A percentile compares a stretch with the other conserved stretches of the same genome.
phyloP scores from a whole-genome alignment of 2,329 filamentous ascomycete species.

The Xylariaceae sp. region DNA sequence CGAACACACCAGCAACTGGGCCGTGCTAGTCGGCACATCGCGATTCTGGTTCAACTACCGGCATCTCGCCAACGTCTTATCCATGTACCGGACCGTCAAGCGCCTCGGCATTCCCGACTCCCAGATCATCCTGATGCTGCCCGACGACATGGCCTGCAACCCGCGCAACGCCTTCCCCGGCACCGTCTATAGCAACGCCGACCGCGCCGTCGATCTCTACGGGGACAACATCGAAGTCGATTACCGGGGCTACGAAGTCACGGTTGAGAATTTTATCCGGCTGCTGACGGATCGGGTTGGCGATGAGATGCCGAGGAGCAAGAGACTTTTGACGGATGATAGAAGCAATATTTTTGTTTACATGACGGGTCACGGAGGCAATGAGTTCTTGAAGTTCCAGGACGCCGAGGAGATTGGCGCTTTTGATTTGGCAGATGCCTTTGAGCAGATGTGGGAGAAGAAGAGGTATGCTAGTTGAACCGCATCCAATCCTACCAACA shows the following conservation, averaged over 20 bases:
- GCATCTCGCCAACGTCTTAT: conserved; percentile 95
- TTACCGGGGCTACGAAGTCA: conserved; percentile 96
- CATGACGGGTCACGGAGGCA: conserved; percentile 98
- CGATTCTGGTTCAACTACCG: conserved; percentile 99
- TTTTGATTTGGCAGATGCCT: conserved; percentile 93
- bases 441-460: conserved; percentile 99
- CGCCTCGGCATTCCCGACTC: conserved; percentile 95
- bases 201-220: conserved; percentile 91
- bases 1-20: conserved; percentile 98
- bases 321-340: conserved; percentile 89
- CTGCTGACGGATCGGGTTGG: conserved; percentile 91
- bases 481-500: too few relatives aligned
- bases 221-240: conserved; percentile 99
- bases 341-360: conserved; percentile 96
- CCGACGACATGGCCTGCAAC: conserved; percentile 99
- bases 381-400: conserved; percentile 98
- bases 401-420: conserved; percentile 96
- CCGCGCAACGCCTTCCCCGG: conserved; percentile 96
- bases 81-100: conserved; percentile 96
- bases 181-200: conserved; percentile 97
- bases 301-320: conserved; percentile 91
- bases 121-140: conserved; percentile 99
- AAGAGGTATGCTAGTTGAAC: conserved; percentile 75
- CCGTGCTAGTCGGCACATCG: conserved; percentile 95
- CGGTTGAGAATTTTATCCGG: conserved; percentile 97